Evolutionary conservation across 768 basidiomycete genomes (phyloP), one percentile per base, ranked within the genome.

Genomic region (Hirschioporus abietinus): DNA sequence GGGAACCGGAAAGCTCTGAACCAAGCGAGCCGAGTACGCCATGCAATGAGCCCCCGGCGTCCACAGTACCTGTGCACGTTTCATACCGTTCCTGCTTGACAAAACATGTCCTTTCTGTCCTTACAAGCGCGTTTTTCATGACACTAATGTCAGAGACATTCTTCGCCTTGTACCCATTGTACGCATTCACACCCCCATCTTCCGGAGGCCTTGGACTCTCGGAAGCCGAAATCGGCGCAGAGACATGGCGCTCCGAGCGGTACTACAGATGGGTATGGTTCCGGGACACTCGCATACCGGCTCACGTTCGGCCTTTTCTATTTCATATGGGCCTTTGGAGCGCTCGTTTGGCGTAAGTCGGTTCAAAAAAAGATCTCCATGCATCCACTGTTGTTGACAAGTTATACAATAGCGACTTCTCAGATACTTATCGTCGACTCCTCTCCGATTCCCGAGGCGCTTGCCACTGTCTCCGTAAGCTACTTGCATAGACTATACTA

Each of bases 211-310:
- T 70, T 6, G 69, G 69, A 1, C 27, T 70, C 64, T 62, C n/a
- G 34, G 69, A 70, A 61, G 69, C 69, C 26, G 64, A 42, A 17
- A 70, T 70, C 63, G 69, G 69, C 15, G 59, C 63, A 8, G 64
- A n/a, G n/a, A 70, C 24, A 65, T 70, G 67, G 64, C 58, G 30
- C 58, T 68, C 35, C 66, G 69, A 20, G 63, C 69, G 20, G 57
- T 70, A 3, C 23, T 70, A 34, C 30, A 25, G 42, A 52, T 52
- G 12, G 42, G 1, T 52, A 52, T 10, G 42, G 42, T 52, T 52
- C 42, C 2, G 20, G 20, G 12, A 52, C 42, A 15, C 42, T 52
- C 20, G 42, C 42, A 20, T 52, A 52, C 20, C 42, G 42, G 42
- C 12, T 52, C 12, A 10, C 12, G 12, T 52, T 52, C 42, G 12